A percentile compares a stretch with the other conserved stretches of the same genome.
phyloP scores from a whole-genome alignment of 2,329 filamentous ascomycete species.

The Microdochium paspali region DNA sequence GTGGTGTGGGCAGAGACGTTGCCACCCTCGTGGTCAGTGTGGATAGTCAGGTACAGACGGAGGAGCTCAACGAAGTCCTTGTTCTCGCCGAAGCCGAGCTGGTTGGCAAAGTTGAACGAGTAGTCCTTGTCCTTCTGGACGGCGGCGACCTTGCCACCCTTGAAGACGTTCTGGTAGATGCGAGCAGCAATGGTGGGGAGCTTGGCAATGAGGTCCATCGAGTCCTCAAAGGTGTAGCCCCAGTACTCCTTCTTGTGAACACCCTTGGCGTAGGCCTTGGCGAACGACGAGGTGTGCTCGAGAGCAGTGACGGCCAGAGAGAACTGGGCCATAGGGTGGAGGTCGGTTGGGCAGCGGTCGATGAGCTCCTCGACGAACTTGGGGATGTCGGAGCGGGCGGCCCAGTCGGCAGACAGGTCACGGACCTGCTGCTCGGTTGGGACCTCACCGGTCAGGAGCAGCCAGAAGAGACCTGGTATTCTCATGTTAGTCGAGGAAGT shows the following conservation, averaged over 20 bases:
- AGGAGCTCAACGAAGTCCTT: constrained; percentile 95
- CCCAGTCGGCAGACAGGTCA: constrained; percentile 97
- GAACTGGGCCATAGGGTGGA: constrained; percentile 99
- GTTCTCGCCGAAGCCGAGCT: constrained; percentile 94
- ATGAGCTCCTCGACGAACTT: constrained; percentile 99
- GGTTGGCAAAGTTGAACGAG: constrained; percentile 98
- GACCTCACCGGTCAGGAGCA: constrained; percentile 95
- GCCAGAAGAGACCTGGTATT: constrained; percentile 78
- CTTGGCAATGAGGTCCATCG: constrained; percentile 99
- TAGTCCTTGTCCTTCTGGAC: constrained; percentile 99
- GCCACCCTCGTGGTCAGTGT: constrained; percentile 99
- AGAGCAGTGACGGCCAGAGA: constrained; percentile 95
- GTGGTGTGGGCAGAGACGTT: constrained; percentile 99
- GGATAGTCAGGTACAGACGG: constrained; percentile 98
- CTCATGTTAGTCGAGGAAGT: constrained; percentile 17
- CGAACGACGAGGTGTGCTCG: constrained; percentile 95
- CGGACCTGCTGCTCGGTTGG: constrained; percentile 97
- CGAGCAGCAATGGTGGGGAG: constrained; percentile 94
- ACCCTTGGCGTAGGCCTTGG: constrained; percentile 97
- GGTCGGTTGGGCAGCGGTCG: constrained; percentile 97
- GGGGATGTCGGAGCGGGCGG: constrained; percentile 90
- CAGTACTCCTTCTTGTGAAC: constrained; percentile 99
- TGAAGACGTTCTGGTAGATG: constrained; percentile 99
- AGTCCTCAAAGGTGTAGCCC: constrained; percentile 98
- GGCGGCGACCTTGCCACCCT: constrained; percentile 94